These are phyloP conservation scores for Adansonia gregorii DNA, from an alignment of 441 rosid genomes.

Conservation along the genomic window DNA sequence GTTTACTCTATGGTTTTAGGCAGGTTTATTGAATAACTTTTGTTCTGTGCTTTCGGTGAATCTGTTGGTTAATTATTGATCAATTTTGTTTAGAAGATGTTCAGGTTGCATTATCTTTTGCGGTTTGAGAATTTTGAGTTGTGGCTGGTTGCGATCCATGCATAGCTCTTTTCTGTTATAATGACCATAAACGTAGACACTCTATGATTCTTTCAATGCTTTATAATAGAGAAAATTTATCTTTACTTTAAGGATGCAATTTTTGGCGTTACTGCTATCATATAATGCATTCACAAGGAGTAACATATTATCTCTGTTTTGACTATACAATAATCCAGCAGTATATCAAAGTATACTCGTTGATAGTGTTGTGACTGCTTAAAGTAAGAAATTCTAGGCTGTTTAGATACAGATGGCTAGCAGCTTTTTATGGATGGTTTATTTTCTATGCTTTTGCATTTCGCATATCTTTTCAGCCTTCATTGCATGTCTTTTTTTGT, in stretches of 20 bases:
- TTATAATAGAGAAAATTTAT: neutral
- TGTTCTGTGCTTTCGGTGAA: neutral
- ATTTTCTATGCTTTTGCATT: neutral
- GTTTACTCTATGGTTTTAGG: neutral
- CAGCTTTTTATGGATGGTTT: neutral
- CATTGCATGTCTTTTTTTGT: neutral
- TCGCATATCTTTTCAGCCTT: neutral
- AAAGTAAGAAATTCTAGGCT: neutral
- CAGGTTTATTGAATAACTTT: neutral
- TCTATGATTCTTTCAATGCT: neutral
- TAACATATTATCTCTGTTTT: neutral
- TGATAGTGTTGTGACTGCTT: neutral
- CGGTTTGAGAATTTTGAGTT: slow-evolving; percentile 1
- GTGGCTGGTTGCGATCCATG: neutral
- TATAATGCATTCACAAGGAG: neutral
- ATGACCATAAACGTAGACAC: neutral
- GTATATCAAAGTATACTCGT: neutral
- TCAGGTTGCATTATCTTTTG: neutral
- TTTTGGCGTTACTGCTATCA: neutral
- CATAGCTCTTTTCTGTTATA: neutral
- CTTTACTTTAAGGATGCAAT: neutral
- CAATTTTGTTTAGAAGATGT: neutral
- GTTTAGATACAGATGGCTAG: neutral
- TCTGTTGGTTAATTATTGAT: neutral
- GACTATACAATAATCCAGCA: neutral